Conservation (phyloP, 306 rosid species). For the Sphenostylis stenocarpa region DNA sequence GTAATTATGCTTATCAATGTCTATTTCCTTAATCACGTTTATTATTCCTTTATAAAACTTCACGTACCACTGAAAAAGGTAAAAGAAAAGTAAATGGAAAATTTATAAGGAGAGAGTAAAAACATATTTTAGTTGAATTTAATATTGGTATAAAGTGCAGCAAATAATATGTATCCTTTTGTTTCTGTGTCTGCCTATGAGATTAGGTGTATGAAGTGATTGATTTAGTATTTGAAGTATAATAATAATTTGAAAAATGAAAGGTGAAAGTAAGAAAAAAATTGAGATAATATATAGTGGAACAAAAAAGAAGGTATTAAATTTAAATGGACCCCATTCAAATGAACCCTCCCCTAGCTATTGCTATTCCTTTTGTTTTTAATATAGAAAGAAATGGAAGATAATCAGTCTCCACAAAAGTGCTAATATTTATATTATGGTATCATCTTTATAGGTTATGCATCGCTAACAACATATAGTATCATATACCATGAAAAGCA, state of each 20-base stretch:
- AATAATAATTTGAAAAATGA: too few relatives aligned
- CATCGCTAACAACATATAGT: not conserved
- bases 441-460: slow-evolving; percentile 1
- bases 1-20: too few relatives aligned
- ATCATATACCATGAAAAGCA: not conserved
- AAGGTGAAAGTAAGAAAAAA: not conserved
- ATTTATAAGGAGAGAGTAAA: not conserved
- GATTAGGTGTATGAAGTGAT: too few relatives aligned
- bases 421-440: not conserved
- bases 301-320: not conserved
- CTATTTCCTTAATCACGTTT: too few relatives aligned
- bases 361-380: not conserved
- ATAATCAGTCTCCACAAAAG: not conserved
- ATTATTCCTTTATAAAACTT: too few relatives aligned
- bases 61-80: too few relatives aligned
- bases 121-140: not conserved
- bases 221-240: too few relatives aligned
- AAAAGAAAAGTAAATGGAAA: not conserved
- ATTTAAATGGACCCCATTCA: slow-evolving; percentile 13
- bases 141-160: not conserved
- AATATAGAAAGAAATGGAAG: not conserved
- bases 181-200: too few relatives aligned
- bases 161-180: too few relatives aligned
- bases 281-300: not conserved
- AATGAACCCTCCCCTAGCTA: slow-evolving; percentile 27